Percentiles rank a stretch among this genome's conserved stretches.
phyloP scores from a whole-genome alignment of 202 grass and related monocot genomes.

The Schoenoplectus tabernaemontani region DNA sequence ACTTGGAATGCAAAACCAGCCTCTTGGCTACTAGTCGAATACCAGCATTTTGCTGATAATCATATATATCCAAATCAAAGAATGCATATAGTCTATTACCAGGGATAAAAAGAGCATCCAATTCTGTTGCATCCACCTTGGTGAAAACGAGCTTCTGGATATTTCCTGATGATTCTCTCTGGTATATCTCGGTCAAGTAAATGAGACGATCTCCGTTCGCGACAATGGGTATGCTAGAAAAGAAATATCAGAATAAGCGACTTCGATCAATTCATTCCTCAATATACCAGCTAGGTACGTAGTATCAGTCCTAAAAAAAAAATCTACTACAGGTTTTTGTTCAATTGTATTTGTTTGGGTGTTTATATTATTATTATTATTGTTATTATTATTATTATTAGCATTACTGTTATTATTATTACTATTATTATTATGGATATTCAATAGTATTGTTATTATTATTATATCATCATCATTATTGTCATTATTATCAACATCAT shows the following conservation, averaged over 20 bases:
- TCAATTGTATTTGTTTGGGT: too few relatives aligned
- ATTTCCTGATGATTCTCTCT: conserved; percentile 47
- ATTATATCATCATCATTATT: too few relatives aligned
- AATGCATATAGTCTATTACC: conserved; percentile 52
- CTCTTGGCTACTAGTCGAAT: conserved; percentile 61
- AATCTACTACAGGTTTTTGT: too few relatives aligned
- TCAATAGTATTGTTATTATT: too few relatives aligned
- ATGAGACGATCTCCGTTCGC: conserved; percentile 22
- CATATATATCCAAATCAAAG: conserved; percentile 59
- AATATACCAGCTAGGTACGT: background rate
- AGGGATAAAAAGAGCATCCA: conserved; percentile 43
- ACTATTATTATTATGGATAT: too few relatives aligned
- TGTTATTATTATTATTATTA: too few relatives aligned
- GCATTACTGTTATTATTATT: too few relatives aligned
- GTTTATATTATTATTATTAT: too few relatives aligned
- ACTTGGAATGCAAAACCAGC: conserved; percentile 44
- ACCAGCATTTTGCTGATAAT: conserved; percentile 74
- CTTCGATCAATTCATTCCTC: background rate
- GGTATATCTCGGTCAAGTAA: conserved; percentile 70
- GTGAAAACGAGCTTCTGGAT: conserved; percentile 63
- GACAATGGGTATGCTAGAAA: conserved; percentile 58
- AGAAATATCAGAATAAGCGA: background rate
- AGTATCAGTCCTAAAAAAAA: too few relatives aligned
- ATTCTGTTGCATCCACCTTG: conserved; percentile 39
- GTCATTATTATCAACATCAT: too few relatives aligned